Conservation (phyloP, 2,329 filamentous ascomycete species). For the Monosporascus sp. region DNA sequence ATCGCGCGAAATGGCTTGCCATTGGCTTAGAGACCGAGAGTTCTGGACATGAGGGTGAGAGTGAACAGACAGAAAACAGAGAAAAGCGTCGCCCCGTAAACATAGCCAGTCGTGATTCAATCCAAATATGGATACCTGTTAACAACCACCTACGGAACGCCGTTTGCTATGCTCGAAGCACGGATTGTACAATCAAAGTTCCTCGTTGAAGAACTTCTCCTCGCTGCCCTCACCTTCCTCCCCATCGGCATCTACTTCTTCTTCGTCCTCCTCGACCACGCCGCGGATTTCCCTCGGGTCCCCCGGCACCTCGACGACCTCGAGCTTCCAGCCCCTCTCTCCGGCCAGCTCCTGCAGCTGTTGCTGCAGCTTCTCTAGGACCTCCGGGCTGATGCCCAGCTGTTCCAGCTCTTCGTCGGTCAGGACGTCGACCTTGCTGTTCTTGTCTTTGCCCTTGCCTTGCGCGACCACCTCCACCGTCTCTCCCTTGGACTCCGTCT, state of each 20-base stretch:
- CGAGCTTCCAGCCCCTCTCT: constrained; percentile 72
- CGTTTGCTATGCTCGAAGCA: constrained; percentile 12
- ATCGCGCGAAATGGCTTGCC: no score
- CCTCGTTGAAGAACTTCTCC: constrained; percentile 48
- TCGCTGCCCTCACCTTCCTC: constrained; percentile 35
- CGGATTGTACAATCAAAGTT: constrained; percentile 33
- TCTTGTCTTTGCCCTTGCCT: constrained; percentile 46
- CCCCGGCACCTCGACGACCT: constrained; percentile 66
- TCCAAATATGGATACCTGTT: no score
- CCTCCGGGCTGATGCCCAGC: constrained; percentile 59
- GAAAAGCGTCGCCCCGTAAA: no score
- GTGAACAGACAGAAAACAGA: no score
- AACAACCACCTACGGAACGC: constrained; percentile 6
- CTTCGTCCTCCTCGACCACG: constrained; percentile 56
- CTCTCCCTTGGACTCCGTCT: constrained; percentile 8
- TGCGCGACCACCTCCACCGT: constrained; percentile 41
- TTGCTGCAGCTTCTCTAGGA: constrained; percentile 63
- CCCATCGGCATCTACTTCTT: constrained; percentile 37
- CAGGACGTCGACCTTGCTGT: constrained; percentile 56
- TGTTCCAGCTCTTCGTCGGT: constrained; percentile 63
- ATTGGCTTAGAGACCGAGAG: no score
- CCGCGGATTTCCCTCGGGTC: constrained; percentile 61
- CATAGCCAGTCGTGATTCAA: no score
- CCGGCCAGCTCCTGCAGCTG: constrained; percentile 64
- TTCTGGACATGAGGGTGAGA: no score